phyloP scores from a whole-genome alignment of 768 basidiomycete genomes.

The Trametes meyenii region DNA sequence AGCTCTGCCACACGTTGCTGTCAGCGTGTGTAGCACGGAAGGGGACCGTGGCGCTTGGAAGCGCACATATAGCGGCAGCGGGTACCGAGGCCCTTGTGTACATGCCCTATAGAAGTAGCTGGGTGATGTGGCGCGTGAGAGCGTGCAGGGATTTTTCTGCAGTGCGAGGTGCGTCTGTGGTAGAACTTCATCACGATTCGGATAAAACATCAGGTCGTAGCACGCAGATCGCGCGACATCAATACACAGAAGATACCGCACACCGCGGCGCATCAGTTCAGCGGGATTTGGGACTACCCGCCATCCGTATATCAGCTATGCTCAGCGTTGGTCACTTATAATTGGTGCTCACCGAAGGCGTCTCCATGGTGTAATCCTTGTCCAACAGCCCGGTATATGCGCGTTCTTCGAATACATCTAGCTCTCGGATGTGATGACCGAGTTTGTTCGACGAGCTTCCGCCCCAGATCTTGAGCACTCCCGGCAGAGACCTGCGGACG shows the following conservation, averaged over 20 bases:
- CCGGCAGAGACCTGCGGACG: conserved; percentile 15
- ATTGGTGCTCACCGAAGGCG: conserved; percentile 18
- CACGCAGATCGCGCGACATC: background rate
- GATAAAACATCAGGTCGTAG: conserved; percentile 7
- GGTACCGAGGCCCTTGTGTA: background rate
- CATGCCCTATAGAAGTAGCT: background rate
- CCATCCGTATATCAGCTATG: background rate
- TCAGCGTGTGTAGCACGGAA: background rate
- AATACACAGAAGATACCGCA: background rate
- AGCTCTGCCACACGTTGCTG: conserved; percentile 9
- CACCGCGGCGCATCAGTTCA: background rate
- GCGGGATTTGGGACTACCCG: conserved; percentile 2
- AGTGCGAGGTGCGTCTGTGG: background rate
- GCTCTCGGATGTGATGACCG: conserved; percentile 4
- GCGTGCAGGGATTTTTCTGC: background rate
- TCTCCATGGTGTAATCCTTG: conserved; percentile 19
- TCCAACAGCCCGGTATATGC: conserved; percentile 20
- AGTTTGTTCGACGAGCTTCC: background rate
- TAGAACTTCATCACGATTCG: conserved; percentile 1
- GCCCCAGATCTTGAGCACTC: conserved; percentile 22
- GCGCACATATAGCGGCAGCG: background rate
- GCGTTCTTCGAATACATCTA: conserved; percentile 9
- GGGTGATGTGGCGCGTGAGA: background rate
- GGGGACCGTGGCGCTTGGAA: background rate
- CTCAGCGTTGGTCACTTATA: background rate